Evolutionary conservation across 495 filamentous ascomycete species (phyloP), one percentile per base, ranked within the genome.

Genomic region (Penicillium herquei): DNA sequence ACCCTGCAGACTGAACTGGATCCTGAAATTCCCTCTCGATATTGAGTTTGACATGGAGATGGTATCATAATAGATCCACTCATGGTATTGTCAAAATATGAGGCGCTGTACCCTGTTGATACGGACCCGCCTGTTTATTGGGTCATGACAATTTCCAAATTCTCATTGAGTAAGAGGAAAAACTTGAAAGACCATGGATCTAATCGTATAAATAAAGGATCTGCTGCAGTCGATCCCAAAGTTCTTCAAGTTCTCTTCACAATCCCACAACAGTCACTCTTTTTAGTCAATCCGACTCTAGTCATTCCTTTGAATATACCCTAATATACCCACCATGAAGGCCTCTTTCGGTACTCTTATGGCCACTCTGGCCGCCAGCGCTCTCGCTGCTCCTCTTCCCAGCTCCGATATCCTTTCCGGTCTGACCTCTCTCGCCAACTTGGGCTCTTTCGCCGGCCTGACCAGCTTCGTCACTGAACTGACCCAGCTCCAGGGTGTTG

Each of bases 291-390:
- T 57, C 66, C 60, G 58, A 66, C 62, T 59, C 43, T 51, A 62
- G 65, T 70, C 71, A 65, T 57, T 74, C 71, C 51, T 69, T 72
- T 46, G 43, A 41, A 26, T 49, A 60, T 60, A 61, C 40, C 55
- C 51, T 52, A 57, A 63, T 59, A 10, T 13, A 37, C 16, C 60
- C 66, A 74, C 33, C 56, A 72, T 74, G 71, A 74, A 74, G 71
- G 64, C 65, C 52, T 64, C 68, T 35, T 67, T 72, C 39, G 55
- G 66, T 50, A 57, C 71, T 50, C 58, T 61, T 52, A n/a, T 75
- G 49, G 70, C 70, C 50, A 61, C 68, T 49, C 48, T 71, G 47
- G 70, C 71, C 55, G 44, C 58, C 57, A 61, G 65, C 49, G 66
- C 63, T 58, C 33, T 69, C 30, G 73, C 71, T 45, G 70, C 68